These are phyloP conservation scores for Lactifluus piperatus DNA, from an alignment of 768 basidiomycete species.

Conservation along the genomic window DNA sequence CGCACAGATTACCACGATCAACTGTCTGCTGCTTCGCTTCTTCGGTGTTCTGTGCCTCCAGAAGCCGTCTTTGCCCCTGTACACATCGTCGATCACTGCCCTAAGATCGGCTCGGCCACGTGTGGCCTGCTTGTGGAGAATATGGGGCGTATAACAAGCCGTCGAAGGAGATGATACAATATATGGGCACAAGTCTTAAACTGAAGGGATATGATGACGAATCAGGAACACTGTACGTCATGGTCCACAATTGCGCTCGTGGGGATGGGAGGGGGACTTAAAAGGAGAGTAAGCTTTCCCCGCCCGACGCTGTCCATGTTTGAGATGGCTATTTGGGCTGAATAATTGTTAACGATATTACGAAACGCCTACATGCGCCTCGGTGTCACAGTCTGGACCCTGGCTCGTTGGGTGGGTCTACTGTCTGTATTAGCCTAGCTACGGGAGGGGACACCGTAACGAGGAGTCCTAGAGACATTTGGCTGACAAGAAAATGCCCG, in stretches of 20 bases:
- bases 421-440: neutral
- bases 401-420: neutral
- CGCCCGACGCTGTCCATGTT: too few relatives aligned
- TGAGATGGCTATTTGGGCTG: too few relatives aligned
- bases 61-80: constrained; percentile 26
- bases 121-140: neutral
- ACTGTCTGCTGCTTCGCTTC: constrained; percentile 54
- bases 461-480: neutral
- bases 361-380: too few relatives aligned
- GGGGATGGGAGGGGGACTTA: too few relatives aligned
- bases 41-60: constrained; percentile 32
- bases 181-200: too few relatives aligned
- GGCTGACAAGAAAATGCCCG: neutral
- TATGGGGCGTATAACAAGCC: too few relatives aligned
- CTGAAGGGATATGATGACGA: too few relatives aligned
- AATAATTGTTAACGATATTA: too few relatives aligned
- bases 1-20: constrained; percentile 57
- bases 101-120: constrained; percentile 62
- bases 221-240: too few relatives aligned
- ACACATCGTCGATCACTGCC: constrained; percentile 51
- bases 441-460: neutral
- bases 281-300: too few relatives aligned
- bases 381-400: too few relatives aligned
- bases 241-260: too few relatives aligned
- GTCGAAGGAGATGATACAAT: neutral